These are phyloP conservation scores for Brettanomyces naardenensis DNA, from an alignment of 805 yeast species.

Conservation along the genomic window DNA sequence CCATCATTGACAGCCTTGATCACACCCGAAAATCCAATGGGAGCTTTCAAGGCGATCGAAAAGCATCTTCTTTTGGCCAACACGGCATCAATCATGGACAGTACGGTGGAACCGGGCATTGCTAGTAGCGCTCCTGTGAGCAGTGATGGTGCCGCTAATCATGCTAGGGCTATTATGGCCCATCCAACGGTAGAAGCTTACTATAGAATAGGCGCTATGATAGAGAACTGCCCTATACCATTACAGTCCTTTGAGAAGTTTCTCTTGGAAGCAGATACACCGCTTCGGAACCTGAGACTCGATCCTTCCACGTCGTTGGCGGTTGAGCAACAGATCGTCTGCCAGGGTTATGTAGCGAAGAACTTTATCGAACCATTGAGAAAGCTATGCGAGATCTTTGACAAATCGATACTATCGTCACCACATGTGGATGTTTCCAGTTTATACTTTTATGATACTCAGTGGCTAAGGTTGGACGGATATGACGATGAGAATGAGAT, in stretches of 20 bases:
- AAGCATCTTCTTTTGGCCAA: slow-evolving; percentile 21
- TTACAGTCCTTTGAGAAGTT: slow-evolving; percentile 52
- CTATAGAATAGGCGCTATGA: slow-evolving; percentile 39
- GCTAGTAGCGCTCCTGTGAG: slow-evolving; percentile 3
- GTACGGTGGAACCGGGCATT: slow-evolving; percentile 3
- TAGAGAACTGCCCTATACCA: slow-evolving; percentile 45
- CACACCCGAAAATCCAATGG: slow-evolving; percentile 25
- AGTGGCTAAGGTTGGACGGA: slow-evolving; percentile 46
- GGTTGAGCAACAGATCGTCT: slow-evolving; percentile 53
- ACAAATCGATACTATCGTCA: slow-evolving; percentile 27
- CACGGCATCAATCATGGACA: slow-evolving; percentile 23
- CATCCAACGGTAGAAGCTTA: slow-evolving; percentile 47
- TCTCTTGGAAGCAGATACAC: slow-evolving; percentile 47
- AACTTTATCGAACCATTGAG: slow-evolving; percentile 29
- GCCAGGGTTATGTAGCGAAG: slow-evolving; percentile 51
- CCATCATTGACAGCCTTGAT: slow-evolving; percentile 22
- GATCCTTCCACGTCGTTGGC: slow-evolving; percentile 36
- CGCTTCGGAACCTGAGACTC: slow-evolving; percentile 27
- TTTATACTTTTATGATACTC: slow-evolving; percentile 54
- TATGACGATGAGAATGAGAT: slow-evolving; percentile 11
- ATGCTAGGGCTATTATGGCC: slow-evolving; percentile 15
- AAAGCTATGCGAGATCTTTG: slow-evolving; percentile 40
- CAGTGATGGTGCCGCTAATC: slow-evolving; percentile 4
- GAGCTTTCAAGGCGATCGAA: slow-evolving; percentile 22
- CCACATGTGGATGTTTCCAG: slow-evolving; percentile 43